Evolutionary conservation across 495 filamentous ascomycete genomes (phyloP).

Genomic region (Sphaerosporella brunnea): DNA sequence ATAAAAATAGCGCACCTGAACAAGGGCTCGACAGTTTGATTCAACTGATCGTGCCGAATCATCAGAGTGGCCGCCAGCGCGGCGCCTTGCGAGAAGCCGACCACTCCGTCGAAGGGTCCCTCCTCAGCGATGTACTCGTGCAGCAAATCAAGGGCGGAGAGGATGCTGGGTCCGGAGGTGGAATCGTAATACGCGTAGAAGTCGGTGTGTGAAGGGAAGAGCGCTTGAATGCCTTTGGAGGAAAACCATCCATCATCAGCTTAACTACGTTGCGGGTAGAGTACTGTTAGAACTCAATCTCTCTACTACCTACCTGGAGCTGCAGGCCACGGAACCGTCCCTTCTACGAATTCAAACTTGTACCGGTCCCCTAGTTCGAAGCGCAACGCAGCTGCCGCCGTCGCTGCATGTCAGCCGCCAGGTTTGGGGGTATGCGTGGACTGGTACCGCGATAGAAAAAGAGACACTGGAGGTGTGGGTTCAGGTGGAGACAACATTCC

Average conservation of each 20-base stretch:
- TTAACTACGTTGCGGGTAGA: neutral
- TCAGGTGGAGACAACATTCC: neutral
- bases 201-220: neutral
- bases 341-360: neutral
- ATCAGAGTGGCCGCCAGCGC: constrained; percentile 30
- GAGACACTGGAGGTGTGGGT: no score
- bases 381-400: neutral
- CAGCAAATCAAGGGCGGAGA: neutral
- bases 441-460: no score
- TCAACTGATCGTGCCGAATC: neutral
- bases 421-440: neutral
- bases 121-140: neutral
- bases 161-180: neutral
- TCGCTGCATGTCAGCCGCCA: neutral
- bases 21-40: neutral
- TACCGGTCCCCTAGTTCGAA: neutral
- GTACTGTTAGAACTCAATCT: neutral
- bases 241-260: no score
- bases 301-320: neutral
- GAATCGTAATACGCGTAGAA: neutral
- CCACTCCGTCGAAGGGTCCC: constrained; percentile 28
- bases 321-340: neutral
- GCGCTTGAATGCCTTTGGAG: neutral
- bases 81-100: constrained; percentile 29
- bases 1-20: neutral